phyloP scores from a whole-genome alignment of 495 filamentous ascomycete species.

The Sporormia fimetaria region DNA sequence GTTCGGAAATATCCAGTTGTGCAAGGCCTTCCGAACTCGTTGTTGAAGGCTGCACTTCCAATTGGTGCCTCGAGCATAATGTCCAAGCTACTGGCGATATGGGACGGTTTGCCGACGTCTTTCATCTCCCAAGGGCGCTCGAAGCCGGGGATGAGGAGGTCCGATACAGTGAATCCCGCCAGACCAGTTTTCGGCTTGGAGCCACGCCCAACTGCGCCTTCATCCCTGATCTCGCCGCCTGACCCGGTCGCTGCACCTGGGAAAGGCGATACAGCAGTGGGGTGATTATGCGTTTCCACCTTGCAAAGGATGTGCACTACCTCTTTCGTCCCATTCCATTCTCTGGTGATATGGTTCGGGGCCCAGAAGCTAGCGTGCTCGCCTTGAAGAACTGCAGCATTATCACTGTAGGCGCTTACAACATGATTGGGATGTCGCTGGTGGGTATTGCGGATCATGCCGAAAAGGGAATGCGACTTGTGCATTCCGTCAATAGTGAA shows the following conservation, averaged over 20 bases:
- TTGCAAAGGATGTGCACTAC: constrained; percentile 80
- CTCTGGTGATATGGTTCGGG: constrained; percentile 68
- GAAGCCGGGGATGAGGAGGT: constrained; percentile 74
- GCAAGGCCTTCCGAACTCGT: constrained; percentile 92
- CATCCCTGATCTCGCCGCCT: constrained; percentile 89
- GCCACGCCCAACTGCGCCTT: constrained; percentile 85
- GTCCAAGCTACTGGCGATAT: constrained; percentile 85
- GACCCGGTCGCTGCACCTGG: constrained; percentile 88
- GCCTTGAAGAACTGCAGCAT: constrained; percentile 84
- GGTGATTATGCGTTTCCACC: constrained; percentile 97
- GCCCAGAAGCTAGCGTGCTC: constrained; percentile 68
- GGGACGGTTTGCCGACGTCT: constrained; percentile 76
- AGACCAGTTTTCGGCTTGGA: constrained; percentile 90
- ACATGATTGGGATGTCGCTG: constrained; percentile 63
- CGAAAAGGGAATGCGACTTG: constrained; percentile 71
- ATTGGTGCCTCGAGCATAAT: constrained; percentile 97
- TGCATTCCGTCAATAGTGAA: constrained; percentile 90
- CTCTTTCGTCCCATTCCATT: constrained; percentile 83
- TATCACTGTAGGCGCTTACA: constrained; percentile 93
- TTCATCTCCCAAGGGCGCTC: constrained; percentile 70
- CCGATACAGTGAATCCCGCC: constrained; percentile 86
- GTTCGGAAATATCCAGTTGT: constrained; percentile 85
- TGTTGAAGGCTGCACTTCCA: constrained; percentile 90
- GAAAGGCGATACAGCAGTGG: constrained; percentile 83
- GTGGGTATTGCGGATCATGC: constrained; percentile 93